Percentiles rank a stretch among this genome's conserved stretches.
These are phyloP conservation scores for Tetradesmus lagerheimii DNA, from an alignment of 139 green algal genomes.

Conservation along the genomic window DNA sequence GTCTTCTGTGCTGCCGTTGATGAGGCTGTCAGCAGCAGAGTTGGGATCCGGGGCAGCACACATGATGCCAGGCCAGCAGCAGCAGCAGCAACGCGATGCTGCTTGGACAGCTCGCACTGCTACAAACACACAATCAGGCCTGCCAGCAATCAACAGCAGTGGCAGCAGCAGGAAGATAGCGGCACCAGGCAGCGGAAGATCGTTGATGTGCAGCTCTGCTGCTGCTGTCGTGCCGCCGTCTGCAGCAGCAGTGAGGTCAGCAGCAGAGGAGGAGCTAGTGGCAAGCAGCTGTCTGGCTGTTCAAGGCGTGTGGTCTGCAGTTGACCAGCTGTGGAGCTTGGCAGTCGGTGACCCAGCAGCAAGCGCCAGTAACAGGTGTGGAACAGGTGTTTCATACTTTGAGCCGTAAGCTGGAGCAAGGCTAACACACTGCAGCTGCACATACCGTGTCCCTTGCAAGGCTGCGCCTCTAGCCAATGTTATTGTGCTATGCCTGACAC, in stretches of 20 bases:
- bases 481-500: no score
- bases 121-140: not conserved
- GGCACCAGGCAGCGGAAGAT: not conserved
- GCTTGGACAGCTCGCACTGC: not conserved
- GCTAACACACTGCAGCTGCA: no score
- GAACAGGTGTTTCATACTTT: no score
- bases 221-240: not conserved
- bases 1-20: not conserved
- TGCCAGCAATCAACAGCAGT: not conserved
- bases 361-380: not conserved
- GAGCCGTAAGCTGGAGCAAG: no score
- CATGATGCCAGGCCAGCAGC: slow-evolving; percentile 7
- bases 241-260: not conserved
- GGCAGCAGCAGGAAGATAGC: not conserved
- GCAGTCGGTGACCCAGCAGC: not conserved
- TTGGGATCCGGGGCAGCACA: not conserved
- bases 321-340: slow-evolving; percentile 1
- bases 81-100: slow-evolving; percentile 1
- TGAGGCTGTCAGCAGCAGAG: slow-evolving; percentile 16
- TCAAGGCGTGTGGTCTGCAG: slow-evolving; percentile 34
- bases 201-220: not conserved
- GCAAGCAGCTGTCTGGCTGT: not conserved
- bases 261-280: slow-evolving; percentile 27
- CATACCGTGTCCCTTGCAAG: no score
- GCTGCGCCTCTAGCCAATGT: no score